Percentiles rank a stretch among this genome's conserved stretches.
Evolutionary conservation across 169 alveolate genomes (phyloP).

Genomic region (Perkinsus olseni): DNA sequence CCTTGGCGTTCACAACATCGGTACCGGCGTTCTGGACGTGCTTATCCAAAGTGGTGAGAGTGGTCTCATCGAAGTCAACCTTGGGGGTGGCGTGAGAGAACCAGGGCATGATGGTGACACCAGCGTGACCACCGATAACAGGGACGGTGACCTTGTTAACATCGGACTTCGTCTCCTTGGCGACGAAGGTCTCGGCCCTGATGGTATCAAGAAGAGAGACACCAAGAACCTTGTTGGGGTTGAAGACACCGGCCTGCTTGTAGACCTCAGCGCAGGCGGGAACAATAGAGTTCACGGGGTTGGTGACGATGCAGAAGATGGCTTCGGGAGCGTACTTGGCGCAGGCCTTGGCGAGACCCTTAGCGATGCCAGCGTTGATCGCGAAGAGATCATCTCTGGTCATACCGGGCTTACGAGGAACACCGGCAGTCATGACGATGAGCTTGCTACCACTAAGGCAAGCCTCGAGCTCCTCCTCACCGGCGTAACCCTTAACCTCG

Average conservation of each 20-base stretch:
- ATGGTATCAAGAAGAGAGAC: constrained; percentile 41
- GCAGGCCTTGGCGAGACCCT: constrained; percentile 46
- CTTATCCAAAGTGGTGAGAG: constrained; percentile 16
- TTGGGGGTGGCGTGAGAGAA: constrained; percentile 20
- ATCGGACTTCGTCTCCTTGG: constrained; percentile 28
- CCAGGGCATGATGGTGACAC: constrained; percentile 5
- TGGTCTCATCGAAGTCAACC: neutral
- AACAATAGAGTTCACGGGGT: constrained; percentile 52
- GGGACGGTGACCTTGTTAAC: constrained; percentile 16
- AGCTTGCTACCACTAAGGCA: constrained; percentile 36
- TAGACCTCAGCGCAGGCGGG: constrained; percentile 10
- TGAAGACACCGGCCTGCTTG: constrained; percentile 30
- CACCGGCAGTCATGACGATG: constrained; percentile 42
- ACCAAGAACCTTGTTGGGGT: constrained; percentile 38
- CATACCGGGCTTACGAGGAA: constrained; percentile 66
- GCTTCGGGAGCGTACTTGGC: constrained; percentile 50
- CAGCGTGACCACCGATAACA: constrained; percentile 52
- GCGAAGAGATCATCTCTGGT: constrained; percentile 57
- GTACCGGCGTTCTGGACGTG: constrained; percentile 31
- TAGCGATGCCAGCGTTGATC: constrained; percentile 48
- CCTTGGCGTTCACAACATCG: constrained; percentile 21
- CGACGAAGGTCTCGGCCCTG: constrained; percentile 41
- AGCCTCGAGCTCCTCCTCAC: constrained; percentile 18
- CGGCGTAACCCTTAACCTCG: neutral
- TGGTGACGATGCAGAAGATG: constrained; percentile 55